Conservation (phyloP, 2,329 filamentous ascomycete genomes). For the Ophiobolus disseminans region DNA sequence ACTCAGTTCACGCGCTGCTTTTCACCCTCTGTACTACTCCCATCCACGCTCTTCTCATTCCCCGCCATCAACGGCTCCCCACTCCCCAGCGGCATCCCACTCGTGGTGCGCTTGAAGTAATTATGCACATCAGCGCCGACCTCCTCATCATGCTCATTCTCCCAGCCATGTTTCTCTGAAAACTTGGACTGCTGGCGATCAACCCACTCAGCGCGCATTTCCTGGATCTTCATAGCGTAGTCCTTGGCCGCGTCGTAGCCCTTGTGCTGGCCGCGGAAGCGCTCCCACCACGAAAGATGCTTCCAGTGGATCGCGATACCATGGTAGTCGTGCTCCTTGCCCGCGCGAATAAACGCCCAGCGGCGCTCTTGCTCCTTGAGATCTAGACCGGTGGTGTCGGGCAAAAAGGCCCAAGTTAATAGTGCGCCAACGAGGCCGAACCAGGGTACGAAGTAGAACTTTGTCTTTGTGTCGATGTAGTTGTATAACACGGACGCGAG, state of each 20-base stretch:
- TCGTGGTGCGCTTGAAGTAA: slow-evolving; percentile 41
- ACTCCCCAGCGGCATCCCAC: slow-evolving; percentile 11
- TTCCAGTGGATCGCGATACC: slow-evolving; percentile 89
- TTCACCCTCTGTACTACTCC: slow-evolving; percentile 14
- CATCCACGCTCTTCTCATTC: slow-evolving; percentile 18
- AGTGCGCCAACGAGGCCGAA: slow-evolving; percentile 89
- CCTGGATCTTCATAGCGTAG: slow-evolving; percentile 82
- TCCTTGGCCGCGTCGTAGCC: slow-evolving; percentile 80
- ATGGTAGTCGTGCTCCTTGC: slow-evolving; percentile 83
- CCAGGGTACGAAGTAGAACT: slow-evolving; percentile 94
- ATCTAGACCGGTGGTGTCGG: slow-evolving; percentile 96
- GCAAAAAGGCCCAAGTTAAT: slow-evolving; percentile 83
- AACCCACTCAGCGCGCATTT: slow-evolving; percentile 69
- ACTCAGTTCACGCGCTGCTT: no score
- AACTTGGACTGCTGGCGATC: slow-evolving; percentile 63
- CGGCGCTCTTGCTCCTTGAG: slow-evolving; percentile 96
- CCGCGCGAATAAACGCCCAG: slow-evolving; percentile 84
- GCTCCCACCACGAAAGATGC: slow-evolving; percentile 89
- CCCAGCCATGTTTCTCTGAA: slow-evolving; percentile 38
- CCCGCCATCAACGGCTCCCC: slow-evolving; percentile 26
- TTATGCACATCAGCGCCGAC: slow-evolving; percentile 41
- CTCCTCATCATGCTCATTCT: slow-evolving; percentile 40
- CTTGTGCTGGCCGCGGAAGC: slow-evolving; percentile 77
- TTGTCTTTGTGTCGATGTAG: slow-evolving; percentile 84
- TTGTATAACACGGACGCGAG: slow-evolving; percentile 90